phyloP scores from a whole-genome alignment of 495 filamentous ascomycete genomes.

The Lasiosphaeria hispida region DNA sequence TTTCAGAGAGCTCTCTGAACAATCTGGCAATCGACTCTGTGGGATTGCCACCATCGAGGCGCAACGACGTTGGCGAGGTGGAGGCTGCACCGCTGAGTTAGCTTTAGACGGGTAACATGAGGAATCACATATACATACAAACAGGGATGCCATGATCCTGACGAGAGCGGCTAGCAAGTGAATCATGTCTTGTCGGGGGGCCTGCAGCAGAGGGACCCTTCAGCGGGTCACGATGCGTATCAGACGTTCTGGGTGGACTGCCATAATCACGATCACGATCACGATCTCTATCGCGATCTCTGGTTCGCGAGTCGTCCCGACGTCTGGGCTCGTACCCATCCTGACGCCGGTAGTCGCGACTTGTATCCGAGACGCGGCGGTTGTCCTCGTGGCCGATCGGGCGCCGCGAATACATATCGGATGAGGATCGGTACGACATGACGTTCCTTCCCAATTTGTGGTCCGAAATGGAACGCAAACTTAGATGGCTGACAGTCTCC shows the following conservation, averaged over 20 bases:
- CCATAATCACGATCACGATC: slow-evolving; percentile 3
- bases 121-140: background rate
- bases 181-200: background rate
- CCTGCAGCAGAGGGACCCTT: background rate
- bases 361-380: too few species aligned
- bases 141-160: background rate
- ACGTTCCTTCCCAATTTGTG: background rate
- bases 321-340: background rate
- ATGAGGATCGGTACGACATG: slow-evolving; percentile 24
- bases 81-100: too few species aligned
- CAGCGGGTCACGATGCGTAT: background rate
- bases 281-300: slow-evolving; percentile 7
- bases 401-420: slow-evolving; percentile 22
- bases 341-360: slow-evolving; percentile 2
- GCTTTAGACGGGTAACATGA: background rate
- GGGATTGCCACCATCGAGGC: background rate
- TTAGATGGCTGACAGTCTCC: background rate
- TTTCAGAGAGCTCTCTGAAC: background rate
- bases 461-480: background rate
- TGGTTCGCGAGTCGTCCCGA: slow-evolving; percentile 4
- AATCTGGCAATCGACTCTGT: background rate
- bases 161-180: background rate
- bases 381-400: slow-evolving; percentile 1
- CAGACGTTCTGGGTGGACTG: background rate
- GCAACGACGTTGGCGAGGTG: too few species aligned